A percentile compares a stretch with the other conserved stretches of the same genome.
phyloP scores from a whole-genome alignment of 2,329 filamentous ascomycete species.

The Fusarium sp. region DNA sequence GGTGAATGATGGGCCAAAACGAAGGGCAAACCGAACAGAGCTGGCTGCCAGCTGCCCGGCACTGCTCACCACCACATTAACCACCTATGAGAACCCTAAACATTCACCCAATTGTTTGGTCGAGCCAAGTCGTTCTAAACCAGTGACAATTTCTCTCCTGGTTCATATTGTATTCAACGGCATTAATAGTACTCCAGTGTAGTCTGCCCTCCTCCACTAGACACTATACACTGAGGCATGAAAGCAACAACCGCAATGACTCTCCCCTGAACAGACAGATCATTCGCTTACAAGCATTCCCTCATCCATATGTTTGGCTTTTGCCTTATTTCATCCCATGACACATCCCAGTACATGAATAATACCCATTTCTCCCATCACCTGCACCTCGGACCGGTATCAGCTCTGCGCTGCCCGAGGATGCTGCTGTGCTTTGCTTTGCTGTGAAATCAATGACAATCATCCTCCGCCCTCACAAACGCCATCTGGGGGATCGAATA shows the following conservation, averaged over 20 bases:
- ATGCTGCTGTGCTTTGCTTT: constrained; percentile 15
- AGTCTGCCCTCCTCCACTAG: constrained; percentile 21
- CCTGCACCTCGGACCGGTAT: constrained; percentile 32
- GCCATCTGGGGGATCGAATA: constrained; percentile 26
- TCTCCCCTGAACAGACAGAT: constrained; percentile 38
- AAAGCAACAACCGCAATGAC: constrained; percentile 16
- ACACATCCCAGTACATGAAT: constrained; percentile 32
- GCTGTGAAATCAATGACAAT: constrained; percentile 24
- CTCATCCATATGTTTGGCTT: constrained; percentile 32
- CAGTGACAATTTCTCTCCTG: not conserved
- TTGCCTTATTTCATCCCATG: constrained; percentile 24
- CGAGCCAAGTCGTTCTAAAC: not conserved
- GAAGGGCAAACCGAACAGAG: not conserved
- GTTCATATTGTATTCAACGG: constrained; percentile 42
- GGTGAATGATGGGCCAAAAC: not conserved
- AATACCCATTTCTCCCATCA: constrained; percentile 28
- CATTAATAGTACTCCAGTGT: constrained; percentile 36
- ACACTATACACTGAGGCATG: constrained; percentile 16
- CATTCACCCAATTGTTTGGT: not conserved
- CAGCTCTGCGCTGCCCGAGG: constrained; percentile 40
- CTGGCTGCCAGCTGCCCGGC: constrained; percentile 8
- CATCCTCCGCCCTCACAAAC: constrained; percentile 36
- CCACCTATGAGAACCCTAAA: not conserved
- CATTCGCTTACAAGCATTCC: constrained; percentile 33
- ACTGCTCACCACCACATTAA: not conserved